Conservation (phyloP, 257 asterid species). For the Eustoma russellianum region DNA sequence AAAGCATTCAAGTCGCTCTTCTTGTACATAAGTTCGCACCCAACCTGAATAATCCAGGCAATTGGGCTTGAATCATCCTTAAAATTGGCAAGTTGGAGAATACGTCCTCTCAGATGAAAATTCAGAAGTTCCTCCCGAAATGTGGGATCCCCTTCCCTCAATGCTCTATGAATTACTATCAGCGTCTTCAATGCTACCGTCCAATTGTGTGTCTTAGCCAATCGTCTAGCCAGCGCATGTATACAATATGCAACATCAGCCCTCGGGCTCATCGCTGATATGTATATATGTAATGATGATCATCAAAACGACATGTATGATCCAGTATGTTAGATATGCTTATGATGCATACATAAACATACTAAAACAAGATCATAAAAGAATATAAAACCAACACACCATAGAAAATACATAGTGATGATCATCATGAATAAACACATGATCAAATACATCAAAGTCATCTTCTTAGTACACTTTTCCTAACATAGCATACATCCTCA, state of each 20-base stretch:
- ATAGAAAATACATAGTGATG: too few relatives aligned
- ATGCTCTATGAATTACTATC: conserved; percentile 69
- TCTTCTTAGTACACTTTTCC: too few relatives aligned
- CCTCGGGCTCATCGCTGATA: conserved; percentile 67
- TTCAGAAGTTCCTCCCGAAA: conserved; percentile 77
- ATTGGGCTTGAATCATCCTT: conserved; percentile 92
- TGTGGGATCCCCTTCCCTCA: conserved; percentile 92
- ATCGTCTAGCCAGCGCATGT: conserved; percentile 78
- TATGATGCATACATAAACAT: too few relatives aligned
- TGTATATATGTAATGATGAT: too few relatives aligned
- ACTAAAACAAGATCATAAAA: too few relatives aligned
- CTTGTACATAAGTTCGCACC: conserved; percentile 86
- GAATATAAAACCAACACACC: too few relatives aligned
- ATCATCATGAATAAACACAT: too few relatives aligned
- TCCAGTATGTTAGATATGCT: too few relatives aligned
- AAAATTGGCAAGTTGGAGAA: conserved; percentile 83
- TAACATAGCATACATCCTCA: too few relatives aligned
- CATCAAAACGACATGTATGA: too few relatives aligned
- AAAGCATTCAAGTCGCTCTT: conserved; percentile 91
- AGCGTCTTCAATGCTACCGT: conserved; percentile 92
- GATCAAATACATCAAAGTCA: too few relatives aligned
- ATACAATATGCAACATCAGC: conserved; percentile 96
- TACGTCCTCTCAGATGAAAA: conserved; percentile 74
- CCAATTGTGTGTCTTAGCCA: conserved; percentile 95
- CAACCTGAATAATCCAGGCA: conserved; percentile 96